A percentile compares a stretch with the other conserved stretches of the same genome.
Conservation (phyloP, 192 early-diverging fungal genomes). For the Backusella circina region DNA sequence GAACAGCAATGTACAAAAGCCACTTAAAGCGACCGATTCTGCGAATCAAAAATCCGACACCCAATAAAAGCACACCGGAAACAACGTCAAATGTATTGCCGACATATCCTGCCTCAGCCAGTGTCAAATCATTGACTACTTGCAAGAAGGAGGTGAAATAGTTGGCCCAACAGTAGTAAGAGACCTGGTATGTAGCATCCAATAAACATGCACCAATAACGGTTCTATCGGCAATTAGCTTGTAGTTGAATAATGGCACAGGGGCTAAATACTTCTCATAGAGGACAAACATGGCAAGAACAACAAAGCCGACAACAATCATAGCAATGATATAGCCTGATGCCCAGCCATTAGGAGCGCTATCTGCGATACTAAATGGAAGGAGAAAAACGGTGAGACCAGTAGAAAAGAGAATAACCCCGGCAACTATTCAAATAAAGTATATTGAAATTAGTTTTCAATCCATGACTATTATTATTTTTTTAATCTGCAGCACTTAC, state of each 20-base stretch:
- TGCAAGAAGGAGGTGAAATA: not conserved
- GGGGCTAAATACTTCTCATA: not conserved
- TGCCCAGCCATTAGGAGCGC: not conserved
- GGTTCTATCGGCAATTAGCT: not conserved
- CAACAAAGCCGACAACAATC: not conserved
- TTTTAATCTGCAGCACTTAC: too few species aligned
- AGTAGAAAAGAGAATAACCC: not conserved
- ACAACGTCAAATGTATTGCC: not conserved
- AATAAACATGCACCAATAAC: not conserved
- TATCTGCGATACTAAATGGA: not conserved
- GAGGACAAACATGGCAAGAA: not conserved
- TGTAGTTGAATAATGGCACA: not conserved
- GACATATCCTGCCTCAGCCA: not conserved
- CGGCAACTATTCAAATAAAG: not conserved
- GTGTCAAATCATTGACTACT: not conserved
- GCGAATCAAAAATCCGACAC: not conserved
- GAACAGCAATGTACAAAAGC: not conserved
- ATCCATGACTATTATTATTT: too few species aligned
- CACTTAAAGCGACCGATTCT: not conserved
- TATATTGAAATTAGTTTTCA: not conserved
- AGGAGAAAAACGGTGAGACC: not conserved
- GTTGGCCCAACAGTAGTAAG: not conserved
- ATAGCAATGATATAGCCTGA: not conserved
- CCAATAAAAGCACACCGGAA: not conserved
- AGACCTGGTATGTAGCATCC: not conserved